Evolutionary conservation across 345 rosid genomes (phyloP), one percentile per base, ranked within the genome.

Genomic region (Citrus mangshanensis): DNA sequence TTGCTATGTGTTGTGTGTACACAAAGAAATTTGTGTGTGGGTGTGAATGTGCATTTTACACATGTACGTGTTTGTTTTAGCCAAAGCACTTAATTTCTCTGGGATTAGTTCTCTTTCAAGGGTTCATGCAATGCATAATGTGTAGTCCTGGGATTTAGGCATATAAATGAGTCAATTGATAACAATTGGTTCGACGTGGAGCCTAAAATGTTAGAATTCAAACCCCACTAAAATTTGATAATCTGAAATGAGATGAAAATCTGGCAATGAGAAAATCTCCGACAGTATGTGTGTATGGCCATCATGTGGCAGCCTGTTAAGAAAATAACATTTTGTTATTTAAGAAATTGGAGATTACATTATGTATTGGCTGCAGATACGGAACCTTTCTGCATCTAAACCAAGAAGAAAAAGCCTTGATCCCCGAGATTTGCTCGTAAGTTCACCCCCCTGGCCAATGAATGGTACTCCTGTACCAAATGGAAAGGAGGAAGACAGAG

Each of bases 361-460:
- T 42, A 27, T 68, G 27, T 54, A 7, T 28, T 38, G 67, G 34
- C 61, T 82, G 75, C 80, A 83, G 88, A 67, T 79, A 74, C 80
- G 49, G 80, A 87, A 85, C 60, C 84, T 82, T 18, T 72, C 91
- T n/a, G 73, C 84, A 75, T 64, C 88, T 30, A 84, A 87, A 68
- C 86, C 87, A 24, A 94, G 88, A 81, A 89, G 88, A 78, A 91
- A 76, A 65, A 92, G 92, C 84, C 80, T 89, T 67, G 98, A 94
- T 87, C 87, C 88, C 66, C 91, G 83, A 40, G 98, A 95, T 40
- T 75, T 88, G 84, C 82, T 89, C 56, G 75, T 86, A 27, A 85
- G 84, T 79, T 89, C 97, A 28, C 90, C 90, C 76, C 83, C 88
- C 61, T 89, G 93, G 92, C 93, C 90, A 25, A 85, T 93, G 4